phyloP scores from a whole-genome alignment of 768 basidiomycete species.

The Naganishia friedmannii region DNA sequence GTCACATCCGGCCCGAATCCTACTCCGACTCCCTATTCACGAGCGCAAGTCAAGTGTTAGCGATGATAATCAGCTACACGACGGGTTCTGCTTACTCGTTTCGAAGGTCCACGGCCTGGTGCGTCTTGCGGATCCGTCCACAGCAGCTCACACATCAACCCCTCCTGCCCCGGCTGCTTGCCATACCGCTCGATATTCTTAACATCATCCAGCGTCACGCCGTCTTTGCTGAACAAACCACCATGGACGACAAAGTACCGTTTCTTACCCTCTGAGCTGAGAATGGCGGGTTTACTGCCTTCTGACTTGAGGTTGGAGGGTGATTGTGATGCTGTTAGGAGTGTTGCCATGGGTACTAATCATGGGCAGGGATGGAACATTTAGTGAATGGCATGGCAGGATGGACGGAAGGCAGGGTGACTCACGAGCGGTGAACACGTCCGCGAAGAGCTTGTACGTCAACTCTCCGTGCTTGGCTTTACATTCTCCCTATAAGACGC shows the following conservation, averaged over 20 bases:
- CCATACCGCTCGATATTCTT: slow-evolving; percentile 82
- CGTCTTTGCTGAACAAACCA: slow-evolving; percentile 91
- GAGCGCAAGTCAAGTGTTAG: slow-evolving; percentile 51
- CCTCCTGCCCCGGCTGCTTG: slow-evolving; percentile 87
- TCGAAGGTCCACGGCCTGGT: slow-evolving; percentile 89
- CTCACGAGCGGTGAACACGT: slow-evolving; percentile 86
- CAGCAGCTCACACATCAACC: slow-evolving; percentile 84
- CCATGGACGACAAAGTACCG: slow-evolving; percentile 95
- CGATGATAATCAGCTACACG: background rate
- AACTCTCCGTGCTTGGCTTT: slow-evolving; percentile 96
- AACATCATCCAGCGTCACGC: slow-evolving; percentile 89
- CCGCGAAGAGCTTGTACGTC: slow-evolving; percentile 91
- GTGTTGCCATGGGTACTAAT: slow-evolving; percentile 82
- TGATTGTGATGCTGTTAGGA: slow-evolving; percentile 67
- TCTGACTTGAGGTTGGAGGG: slow-evolving; percentile 54
- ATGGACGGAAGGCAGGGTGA: slow-evolving; percentile 31
- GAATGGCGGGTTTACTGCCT: slow-evolving; percentile 60
- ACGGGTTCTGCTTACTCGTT: slow-evolving; percentile 59
- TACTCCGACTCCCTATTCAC: slow-evolving; percentile 72
- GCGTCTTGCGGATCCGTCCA: slow-evolving; percentile 94
- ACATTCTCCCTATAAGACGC: slow-evolving; percentile 68
- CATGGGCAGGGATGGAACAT: background rate
- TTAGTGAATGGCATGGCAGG: background rate
- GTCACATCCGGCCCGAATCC: slow-evolving; percentile 95
- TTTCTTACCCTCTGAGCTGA: slow-evolving; percentile 76